phyloP scores from a whole-genome alignment of 192 early-diverging fungal genomes.

The Rhizophagus sp. region DNA sequence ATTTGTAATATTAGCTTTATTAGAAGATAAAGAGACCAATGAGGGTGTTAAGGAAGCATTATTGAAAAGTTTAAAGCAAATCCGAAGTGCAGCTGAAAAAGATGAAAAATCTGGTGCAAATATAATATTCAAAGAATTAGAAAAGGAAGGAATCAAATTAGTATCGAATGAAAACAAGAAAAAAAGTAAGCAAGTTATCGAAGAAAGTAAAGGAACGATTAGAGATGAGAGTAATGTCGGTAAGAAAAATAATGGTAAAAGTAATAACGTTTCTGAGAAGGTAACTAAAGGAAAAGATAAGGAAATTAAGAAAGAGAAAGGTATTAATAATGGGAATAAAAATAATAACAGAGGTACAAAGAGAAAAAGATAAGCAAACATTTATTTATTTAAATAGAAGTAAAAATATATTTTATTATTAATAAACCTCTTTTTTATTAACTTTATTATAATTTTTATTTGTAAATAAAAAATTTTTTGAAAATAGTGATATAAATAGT shows the following conservation, averaged over 20 bases:
- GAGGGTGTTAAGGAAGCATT: slow-evolving; percentile 28
- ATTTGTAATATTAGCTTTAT: slow-evolving; percentile 42
- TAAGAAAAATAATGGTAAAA: too few species aligned
- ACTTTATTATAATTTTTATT: too few species aligned
- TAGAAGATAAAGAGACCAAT: slow-evolving; percentile 44
- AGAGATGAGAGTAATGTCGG: too few species aligned
- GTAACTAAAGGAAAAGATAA: too few species aligned
- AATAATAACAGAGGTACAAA: not conserved
- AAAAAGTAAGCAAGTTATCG: not conserved
- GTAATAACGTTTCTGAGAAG: too few species aligned
- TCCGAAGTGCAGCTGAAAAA: not conserved
- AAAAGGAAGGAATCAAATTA: not conserved
- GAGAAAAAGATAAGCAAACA: not conserved
- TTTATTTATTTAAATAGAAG: too few species aligned
- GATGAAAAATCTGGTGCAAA: not conserved
- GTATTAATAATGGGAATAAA: not conserved
- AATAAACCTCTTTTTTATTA: too few species aligned
- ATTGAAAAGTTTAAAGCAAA: not conserved
- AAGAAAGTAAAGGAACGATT: not conserved
- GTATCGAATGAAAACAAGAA: not conserved
- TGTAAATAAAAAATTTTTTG: too few species aligned
- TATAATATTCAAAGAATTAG: slow-evolving; percentile 3
- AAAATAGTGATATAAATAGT: too few species aligned
- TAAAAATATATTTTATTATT: too few species aligned
- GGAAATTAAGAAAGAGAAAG: too few species aligned